Percentiles rank a stretch among this genome's conserved stretches.
These are phyloP conservation scores for Nicotiana sylvestris DNA, from an alignment of 257 asterid species.

Conservation along the genomic window DNA sequence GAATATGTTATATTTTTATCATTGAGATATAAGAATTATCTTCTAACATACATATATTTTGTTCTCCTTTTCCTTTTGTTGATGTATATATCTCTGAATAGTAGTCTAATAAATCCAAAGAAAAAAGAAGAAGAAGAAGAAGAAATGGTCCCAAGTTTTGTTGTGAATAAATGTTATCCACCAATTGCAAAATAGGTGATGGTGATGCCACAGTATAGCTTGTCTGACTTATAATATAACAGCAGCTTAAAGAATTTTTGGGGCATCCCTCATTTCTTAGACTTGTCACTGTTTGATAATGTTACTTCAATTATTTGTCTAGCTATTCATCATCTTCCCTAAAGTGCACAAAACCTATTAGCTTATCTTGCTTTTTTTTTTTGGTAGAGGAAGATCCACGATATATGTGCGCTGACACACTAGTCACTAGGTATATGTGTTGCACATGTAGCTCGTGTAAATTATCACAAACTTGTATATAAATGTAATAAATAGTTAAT, in stretches of 20 bases:
- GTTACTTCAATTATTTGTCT: neutral
- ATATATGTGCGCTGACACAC: neutral
- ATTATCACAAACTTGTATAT: too few species aligned
- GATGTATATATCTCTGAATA: neutral
- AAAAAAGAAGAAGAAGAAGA: neutral
- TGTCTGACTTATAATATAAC: neutral
- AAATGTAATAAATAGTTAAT: too few species aligned
- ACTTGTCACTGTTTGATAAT: neutral
- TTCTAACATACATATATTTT: too few species aligned
- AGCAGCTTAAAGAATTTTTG: neutral
- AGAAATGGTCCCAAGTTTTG: neutral
- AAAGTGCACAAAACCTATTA: neutral
- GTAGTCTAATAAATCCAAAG: neutral
- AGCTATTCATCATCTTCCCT: neutral
- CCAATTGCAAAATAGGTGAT: neutral
- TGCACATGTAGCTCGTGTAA: too few species aligned
- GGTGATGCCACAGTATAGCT: neutral
- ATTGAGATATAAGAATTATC: too few species aligned
- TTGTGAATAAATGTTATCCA: neutral
- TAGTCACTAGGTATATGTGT: too few species aligned
- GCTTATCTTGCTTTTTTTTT: neutral
- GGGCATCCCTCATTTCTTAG: neutral
- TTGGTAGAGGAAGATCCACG: neutral
- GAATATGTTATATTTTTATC: too few species aligned
- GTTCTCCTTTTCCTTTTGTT: too few species aligned